Evolutionary conservation across 1,139 yeast species (phyloP).

Genomic region (Kazachstania sp.): DNA sequence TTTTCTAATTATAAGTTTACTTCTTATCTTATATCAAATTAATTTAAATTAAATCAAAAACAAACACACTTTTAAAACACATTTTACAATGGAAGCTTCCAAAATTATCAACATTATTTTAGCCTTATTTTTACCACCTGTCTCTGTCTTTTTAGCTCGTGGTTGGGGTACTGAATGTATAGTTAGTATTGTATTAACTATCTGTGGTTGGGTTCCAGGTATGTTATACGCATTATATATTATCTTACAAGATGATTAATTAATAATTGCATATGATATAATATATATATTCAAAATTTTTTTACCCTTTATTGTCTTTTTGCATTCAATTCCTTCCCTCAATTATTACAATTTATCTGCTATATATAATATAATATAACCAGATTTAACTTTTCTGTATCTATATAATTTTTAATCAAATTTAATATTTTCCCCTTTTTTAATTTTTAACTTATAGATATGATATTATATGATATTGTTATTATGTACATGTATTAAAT

Average conservation of each 20-base stretch:
- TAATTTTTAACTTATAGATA: too few relatives aligned
- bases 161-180: constrained; percentile 56
- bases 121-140: constrained; percentile 60
- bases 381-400: too few relatives aligned
- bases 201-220: constrained; percentile 66
- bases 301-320: too few relatives aligned
- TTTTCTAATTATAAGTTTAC: neutral
- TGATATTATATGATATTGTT: neutral
- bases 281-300: neutral
- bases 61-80: neutral
- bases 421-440: neutral
- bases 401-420: neutral
- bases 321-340: too few relatives aligned
- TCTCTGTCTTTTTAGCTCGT: constrained; percentile 59
- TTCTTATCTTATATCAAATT: neutral
- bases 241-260: constrained; percentile 34
- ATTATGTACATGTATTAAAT: neutral
- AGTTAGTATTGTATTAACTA: constrained; percentile 53
- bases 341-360: neutral
- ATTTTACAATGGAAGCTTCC: constrained; percentile 29
- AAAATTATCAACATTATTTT: constrained; percentile 33
- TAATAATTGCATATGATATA: neutral
- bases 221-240: constrained; percentile 63
- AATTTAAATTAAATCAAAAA: neutral
- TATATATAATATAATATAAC: too few relatives aligned